Conservation (phyloP, 2,329 filamentous ascomycete species). For the Fragosphaeria purpurea region DNA sequence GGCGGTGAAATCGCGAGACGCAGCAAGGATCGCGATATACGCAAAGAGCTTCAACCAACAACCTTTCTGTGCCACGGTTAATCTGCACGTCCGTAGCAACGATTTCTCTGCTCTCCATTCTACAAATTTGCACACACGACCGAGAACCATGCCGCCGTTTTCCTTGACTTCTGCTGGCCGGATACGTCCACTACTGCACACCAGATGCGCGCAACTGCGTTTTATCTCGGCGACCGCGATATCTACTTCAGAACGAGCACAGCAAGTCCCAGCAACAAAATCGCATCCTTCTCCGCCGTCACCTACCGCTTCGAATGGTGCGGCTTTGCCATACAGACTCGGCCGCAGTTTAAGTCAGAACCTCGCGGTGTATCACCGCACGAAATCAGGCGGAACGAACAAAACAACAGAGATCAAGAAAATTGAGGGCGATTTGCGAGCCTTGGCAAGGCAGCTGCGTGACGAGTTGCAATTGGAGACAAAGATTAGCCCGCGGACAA, state of each 20-base stretch:
- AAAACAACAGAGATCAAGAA: conserved; percentile 68
- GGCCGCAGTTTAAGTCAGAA: conserved; percentile 59
- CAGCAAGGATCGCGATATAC: too few species aligned
- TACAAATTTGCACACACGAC: too few species aligned
- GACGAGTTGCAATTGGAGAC: conserved; percentile 45
- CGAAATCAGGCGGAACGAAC: conserved; percentile 66
- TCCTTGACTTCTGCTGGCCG: too few species aligned
- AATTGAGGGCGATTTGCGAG: conserved; percentile 60
- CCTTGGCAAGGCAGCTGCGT: conserved; percentile 54
- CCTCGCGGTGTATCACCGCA: conserved; percentile 65
- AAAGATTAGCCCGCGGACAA: conserved; percentile 50
- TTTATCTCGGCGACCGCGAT: background rate
- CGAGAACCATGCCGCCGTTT: too few species aligned
- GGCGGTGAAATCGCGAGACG: conserved; percentile 9
- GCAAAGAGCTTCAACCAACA: background rate
- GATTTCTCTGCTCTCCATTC: too few species aligned
- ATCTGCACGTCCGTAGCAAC: too few species aligned
- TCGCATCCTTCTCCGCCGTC: background rate
- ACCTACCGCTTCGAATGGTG: background rate
- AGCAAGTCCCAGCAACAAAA: too few species aligned
- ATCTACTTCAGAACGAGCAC: background rate
- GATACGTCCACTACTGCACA: background rate
- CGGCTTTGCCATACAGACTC: conserved; percentile 49
- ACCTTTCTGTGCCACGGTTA: too few species aligned
- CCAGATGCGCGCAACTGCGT: background rate